phyloP scores from a whole-genome alignment of 768 basidiomycete species.

The Hirschioporus abietinus region DNA sequence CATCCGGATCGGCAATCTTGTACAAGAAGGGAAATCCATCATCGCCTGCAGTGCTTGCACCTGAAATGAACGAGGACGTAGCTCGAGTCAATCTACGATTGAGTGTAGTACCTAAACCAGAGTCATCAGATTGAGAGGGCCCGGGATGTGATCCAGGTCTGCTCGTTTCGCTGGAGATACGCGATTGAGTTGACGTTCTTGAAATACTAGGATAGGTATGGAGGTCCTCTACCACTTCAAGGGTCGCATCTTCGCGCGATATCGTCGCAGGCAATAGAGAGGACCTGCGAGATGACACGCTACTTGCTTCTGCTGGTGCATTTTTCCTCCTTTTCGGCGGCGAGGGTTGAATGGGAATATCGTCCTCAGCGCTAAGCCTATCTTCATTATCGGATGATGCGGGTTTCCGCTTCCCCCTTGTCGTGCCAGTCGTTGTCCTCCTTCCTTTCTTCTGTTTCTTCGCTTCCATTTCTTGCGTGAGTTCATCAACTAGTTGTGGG shows the following conservation, averaged over 20 bases:
- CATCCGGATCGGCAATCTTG: background rate
- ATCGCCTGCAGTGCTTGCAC: background rate
- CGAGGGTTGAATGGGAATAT: slow-evolving; percentile 33
- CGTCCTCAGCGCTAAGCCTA: background rate
- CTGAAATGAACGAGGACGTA: background rate
- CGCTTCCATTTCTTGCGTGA: slow-evolving; percentile 22
- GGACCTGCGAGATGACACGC: background rate
- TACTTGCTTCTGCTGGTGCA: background rate
- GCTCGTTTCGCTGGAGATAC: background rate
- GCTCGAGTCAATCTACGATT: background rate
- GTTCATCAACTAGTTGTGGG: slow-evolving; percentile 32
- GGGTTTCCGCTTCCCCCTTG: slow-evolving; percentile 12
- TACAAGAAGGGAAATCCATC: background rate
- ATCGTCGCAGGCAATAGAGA: background rate
- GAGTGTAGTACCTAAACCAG: background rate
- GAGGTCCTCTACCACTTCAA: background rate
- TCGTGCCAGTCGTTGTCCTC: slow-evolving; percentile 26
- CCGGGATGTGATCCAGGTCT: background rate
- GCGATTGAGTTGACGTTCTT: background rate
- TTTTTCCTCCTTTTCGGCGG: slow-evolving; percentile 22
- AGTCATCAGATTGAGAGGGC: background rate
- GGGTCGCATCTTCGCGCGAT: background rate
- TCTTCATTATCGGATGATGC: slow-evolving; percentile 4
- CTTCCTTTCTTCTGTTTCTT: slow-evolving; percentile 26
- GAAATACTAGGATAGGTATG: background rate